Conservation (phyloP, 1,139 yeast genomes). For the Pichia sp. region DNA sequence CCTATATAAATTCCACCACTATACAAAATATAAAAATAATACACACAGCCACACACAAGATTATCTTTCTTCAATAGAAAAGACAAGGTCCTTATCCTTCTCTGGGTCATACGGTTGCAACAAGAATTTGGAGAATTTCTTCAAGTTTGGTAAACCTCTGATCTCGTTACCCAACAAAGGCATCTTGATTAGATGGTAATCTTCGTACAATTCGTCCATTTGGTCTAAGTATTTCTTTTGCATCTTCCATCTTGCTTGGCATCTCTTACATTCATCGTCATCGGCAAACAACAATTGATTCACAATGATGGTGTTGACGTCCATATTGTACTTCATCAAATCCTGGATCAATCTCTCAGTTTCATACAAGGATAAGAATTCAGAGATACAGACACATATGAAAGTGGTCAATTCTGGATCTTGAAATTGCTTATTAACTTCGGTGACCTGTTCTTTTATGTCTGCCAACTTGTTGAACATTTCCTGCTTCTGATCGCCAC, state of each 20-base stretch:
- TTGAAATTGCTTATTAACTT: slow-evolving; percentile 91
- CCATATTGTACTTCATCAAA: slow-evolving; percentile 89
- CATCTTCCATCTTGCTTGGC: slow-evolving; percentile 92
- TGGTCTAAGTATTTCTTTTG: slow-evolving; percentile 92
- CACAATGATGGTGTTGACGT: slow-evolving; percentile 91
- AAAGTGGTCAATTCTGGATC: slow-evolving; percentile 95
- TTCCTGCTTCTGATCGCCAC: slow-evolving; percentile 64
- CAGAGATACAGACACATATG: slow-evolving; percentile 95
- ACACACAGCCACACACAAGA: neutral
- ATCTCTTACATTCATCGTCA: slow-evolving; percentile 74
- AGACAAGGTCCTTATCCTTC: slow-evolving; percentile 53
- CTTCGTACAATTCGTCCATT: slow-evolving; percentile 85
- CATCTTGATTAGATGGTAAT: slow-evolving; percentile 91
- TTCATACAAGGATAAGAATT: slow-evolving; percentile 89
- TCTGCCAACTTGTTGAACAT: slow-evolving; percentile 78
- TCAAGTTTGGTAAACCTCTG: slow-evolving; percentile 82
- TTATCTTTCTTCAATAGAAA: slow-evolving; percentile 56
- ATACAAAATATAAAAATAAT: neutral
- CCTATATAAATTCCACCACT: neutral
- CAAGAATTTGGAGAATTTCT: slow-evolving; percentile 67
- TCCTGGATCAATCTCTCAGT: slow-evolving; percentile 98
- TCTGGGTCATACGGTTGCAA: slow-evolving; percentile 68
- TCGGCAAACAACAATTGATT: slow-evolving; percentile 89
- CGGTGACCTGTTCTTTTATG: slow-evolving; percentile 75
- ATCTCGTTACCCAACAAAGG: slow-evolving; percentile 93